Base-by-base conservation (phyloP, 352 stramenopile species). In the Phytophthora tentaculata region DNA sequence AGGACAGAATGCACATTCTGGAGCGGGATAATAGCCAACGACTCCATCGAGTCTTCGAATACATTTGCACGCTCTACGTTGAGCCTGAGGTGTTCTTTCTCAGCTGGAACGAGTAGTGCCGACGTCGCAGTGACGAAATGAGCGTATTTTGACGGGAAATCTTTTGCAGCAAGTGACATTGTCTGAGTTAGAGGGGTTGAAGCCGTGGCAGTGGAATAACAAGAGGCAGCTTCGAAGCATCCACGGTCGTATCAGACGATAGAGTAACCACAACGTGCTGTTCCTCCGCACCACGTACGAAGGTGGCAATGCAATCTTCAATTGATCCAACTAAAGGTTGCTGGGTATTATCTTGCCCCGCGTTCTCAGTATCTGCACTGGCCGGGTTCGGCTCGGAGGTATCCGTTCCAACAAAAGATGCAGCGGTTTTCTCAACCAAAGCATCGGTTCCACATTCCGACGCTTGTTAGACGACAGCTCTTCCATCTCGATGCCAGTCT, bases 41-140 rank as follows among this genome's bases (percentile, higher is more conserved):
- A 76, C 13, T 78, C 66, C 61, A 83, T 62, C 5, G 76, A 79
- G 49, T 81, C 69, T 26, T 73, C 55, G 29, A 78, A 76, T 13
- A 83, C 35, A 12, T 64, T 71, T 5, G 32, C 39, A 7, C 72
- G 72, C 29, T 75, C 60, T 6, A 80, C 62, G 20, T 78, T 74
- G 14, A 78, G 58, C 14, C 67, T 57, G 17, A 77, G 56, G 19
- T 71, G 60, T 29, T 74, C 64, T 23, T 23, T 56, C 35, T 77
- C 72, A 13, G 61, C 45, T 10, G 63, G 64, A 24, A 76, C 54
- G 8, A 72, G 20, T 5, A 76, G 32, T n/a, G 54, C 26, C 12
- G 69, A 66, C 8, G 73, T 54, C 3, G 54, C 44, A 7, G 53
- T 71, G 10, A 80, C 73, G 20, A 80, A 80, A 22, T 78, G 61